Base-by-base conservation (phyloP, 768 basidiomycete species). In the Termitomyces sp. region DNA sequence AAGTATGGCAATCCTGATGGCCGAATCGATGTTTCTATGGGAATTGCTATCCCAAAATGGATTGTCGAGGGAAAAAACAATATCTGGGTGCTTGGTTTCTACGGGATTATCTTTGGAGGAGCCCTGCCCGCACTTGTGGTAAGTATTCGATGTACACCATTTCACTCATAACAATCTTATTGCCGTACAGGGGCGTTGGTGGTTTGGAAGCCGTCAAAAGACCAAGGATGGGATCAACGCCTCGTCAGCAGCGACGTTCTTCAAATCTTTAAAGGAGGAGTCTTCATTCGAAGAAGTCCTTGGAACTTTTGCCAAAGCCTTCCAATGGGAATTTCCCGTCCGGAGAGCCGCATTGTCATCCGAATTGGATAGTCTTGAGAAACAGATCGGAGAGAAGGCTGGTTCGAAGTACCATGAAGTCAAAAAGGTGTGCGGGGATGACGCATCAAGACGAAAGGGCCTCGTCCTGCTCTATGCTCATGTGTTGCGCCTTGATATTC, bases 1-100 rank as follows among this genome's bases (percentile, higher is more conserved):
- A 76, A 86, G 38, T 98, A 90, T 61, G 94, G 94, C 2, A 89
- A 99, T 67, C 97, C 97, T 0, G 97, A 99, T 68, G 97, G 97
- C 7, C 87, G 92, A n/a, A 94, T 98, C 67, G 89, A 93, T 66
- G 78, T 95, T 30, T 85, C 89, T 15, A 92, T 94, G 82, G 95
- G 95, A 52, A 95, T 99, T 62, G 97, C 97, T 0, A 76, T 99
- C 5, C 97, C 97, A 0, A 78, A 83, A 54, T 98, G 95, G 94
- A 85, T 99, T 54, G 80, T 99, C 50, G 94, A 94, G 64, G 83
- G 90, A 42, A 83, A 91, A 65, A 97, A 98, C 71, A 93, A 88
- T 59, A 80, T 91, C 30, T 94, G 88, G 85, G 92, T 98, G 1
- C 79, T 99, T 45, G 91, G 86, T 21, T 73, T 83, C 12, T 99